Evolutionary conservation across 176 grass and related monocot species (phyloP).

Genomic region (Urochloa ruziziensis): DNA sequence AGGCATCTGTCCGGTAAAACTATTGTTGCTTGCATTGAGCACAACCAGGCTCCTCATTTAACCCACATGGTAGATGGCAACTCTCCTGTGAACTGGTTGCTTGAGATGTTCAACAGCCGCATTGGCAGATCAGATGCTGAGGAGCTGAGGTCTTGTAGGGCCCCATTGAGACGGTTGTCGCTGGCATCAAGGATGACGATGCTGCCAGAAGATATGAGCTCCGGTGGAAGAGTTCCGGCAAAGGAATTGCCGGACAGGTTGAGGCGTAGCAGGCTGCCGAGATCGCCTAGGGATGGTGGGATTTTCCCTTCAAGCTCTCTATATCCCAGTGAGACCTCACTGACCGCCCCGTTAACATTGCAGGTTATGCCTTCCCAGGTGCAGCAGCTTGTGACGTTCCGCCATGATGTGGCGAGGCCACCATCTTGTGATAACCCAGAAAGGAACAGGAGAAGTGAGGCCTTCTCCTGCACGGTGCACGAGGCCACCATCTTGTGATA

Average conservation of each 20-base stretch:
- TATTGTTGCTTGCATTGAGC: constrained; percentile 28
- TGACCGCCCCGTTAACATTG: not conserved
- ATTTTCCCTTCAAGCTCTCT: constrained; percentile 1
- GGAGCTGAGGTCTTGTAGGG: not conserved
- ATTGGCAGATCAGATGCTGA: not conserved
- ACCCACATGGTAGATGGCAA: constrained; percentile 4
- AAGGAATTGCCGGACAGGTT: constrained; percentile 27
- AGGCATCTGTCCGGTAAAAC: constrained; percentile 13
- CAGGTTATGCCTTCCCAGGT: constrained; percentile 33
- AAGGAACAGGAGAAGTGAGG: constrained; percentile 26
- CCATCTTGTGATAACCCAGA: not conserved
- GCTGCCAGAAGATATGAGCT: not conserved
- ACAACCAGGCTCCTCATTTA: not conserved
- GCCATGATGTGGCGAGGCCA: not conserved
- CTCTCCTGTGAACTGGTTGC: constrained; percentile 9
- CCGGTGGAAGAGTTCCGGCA: not conserved
- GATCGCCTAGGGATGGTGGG: constrained; percentile 12
- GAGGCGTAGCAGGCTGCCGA: not conserved
- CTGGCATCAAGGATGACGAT: constrained; percentile 6
- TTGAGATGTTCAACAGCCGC: constrained; percentile 32
- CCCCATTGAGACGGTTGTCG: not conserved
- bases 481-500: not conserved
- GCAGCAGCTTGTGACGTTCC: constrained; percentile 13
- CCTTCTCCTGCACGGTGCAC: constrained; percentile 18
- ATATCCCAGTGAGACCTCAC: not conserved